Percentiles rank a stretch among this genome's conserved stretches.
Conservation (phyloP, 495 filamentous ascomycete species). For the Lepidopterella palustris region DNA sequence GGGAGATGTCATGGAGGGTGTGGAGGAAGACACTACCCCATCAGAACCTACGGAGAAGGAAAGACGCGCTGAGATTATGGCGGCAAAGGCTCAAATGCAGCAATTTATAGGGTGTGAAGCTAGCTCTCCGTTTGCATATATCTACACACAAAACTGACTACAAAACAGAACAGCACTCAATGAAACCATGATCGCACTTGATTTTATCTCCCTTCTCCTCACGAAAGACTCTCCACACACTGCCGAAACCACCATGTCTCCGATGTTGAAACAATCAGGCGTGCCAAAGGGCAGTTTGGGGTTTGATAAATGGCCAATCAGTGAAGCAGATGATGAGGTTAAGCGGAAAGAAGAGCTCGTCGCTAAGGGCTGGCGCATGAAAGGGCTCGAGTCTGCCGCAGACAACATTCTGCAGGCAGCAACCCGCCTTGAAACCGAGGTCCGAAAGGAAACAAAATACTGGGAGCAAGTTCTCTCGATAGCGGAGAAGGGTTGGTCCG, state of each 20-base stretch:
- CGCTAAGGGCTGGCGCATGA: slow-evolving; percentile 71
- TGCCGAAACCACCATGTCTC: slow-evolving; percentile 62
- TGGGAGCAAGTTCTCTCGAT: slow-evolving; percentile 81
- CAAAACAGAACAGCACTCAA: slow-evolving; percentile 48
- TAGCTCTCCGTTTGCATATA: background rate
- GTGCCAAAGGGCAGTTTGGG: slow-evolving; percentile 71
- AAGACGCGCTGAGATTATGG: background rate
- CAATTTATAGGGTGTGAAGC: background rate
- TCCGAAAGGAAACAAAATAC: slow-evolving; percentile 71
- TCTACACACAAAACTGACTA: background rate
- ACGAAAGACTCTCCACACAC: slow-evolving; percentile 66
- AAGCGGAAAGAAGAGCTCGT: slow-evolving; percentile 52
- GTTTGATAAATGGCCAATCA: slow-evolving; percentile 54
- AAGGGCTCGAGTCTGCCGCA: slow-evolving; percentile 66
- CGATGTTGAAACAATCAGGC: slow-evolving; percentile 47
- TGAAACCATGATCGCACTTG: slow-evolving; percentile 61
- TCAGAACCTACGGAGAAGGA: slow-evolving; percentile 28
- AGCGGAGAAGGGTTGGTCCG: slow-evolving; percentile 75
- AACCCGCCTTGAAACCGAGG: slow-evolving; percentile 64
- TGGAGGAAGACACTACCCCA: slow-evolving; percentile 45
- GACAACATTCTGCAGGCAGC: slow-evolving; percentile 69
- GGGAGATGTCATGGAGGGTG: slow-evolving; percentile 41
- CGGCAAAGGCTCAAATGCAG: background rate
- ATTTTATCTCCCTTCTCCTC: slow-evolving; percentile 77
- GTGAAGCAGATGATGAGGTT: slow-evolving; percentile 38